Evolutionary conservation across 2,329 filamentous ascomycete species (phyloP).

Genomic region (Colletotrichum sp.): DNA sequence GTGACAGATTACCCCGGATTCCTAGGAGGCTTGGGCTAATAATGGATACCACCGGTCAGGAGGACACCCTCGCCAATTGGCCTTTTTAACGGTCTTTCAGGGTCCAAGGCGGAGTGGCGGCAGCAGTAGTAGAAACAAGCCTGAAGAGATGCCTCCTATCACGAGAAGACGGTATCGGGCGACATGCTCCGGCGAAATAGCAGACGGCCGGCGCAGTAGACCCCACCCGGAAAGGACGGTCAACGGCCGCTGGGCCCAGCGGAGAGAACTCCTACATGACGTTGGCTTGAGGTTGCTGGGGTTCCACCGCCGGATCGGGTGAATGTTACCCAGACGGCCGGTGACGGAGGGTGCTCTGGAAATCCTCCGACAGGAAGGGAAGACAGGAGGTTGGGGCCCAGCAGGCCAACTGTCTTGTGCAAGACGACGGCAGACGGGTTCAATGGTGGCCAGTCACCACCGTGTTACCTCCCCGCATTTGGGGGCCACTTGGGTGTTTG

Average conservation of each 20-base stretch:
- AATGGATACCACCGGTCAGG: not conserved
- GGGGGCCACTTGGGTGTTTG: not conserved
- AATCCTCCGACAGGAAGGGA: not conserved
- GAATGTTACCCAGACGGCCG: conserved; percentile 4
- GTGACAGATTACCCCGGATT: not conserved
- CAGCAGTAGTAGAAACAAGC: not conserved
- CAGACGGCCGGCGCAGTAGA: not conserved
- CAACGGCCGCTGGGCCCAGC: not conserved
- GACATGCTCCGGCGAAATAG: not conserved
- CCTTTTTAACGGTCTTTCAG: not conserved
- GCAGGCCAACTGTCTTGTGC: not conserved
- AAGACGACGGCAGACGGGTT: not conserved
- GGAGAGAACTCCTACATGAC: not conserved
- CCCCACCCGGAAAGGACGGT: not conserved
- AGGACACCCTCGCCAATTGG: not conserved
- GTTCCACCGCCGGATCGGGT: conserved; percentile 15
- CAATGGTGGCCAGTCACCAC: not conserved
- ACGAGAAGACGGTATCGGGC: not conserved
- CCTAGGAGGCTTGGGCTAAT: not conserved
- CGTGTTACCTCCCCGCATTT: not conserved
- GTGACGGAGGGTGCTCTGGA: conserved; percentile 1
- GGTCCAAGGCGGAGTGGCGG: not conserved
- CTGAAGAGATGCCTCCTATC: not conserved
- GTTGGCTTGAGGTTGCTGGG: not conserved
- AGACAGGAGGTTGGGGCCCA: not conserved